A percentile compares a stretch with the other conserved stretches of the same genome.
Conservation (phyloP, 2,329 filamentous ascomycete genomes). For the Diplodia corticola region DNA sequence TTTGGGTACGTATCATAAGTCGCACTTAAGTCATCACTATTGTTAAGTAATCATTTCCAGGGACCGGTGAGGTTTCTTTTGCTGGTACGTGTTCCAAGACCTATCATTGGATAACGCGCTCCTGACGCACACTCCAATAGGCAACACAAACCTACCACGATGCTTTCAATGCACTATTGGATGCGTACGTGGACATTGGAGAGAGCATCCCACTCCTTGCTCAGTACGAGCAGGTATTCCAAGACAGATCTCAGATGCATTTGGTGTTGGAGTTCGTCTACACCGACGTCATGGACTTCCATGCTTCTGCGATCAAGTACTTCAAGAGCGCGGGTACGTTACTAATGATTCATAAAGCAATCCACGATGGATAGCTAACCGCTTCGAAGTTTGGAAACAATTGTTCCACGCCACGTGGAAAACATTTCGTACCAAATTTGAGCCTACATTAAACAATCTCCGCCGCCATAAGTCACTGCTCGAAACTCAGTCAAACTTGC, state of each 20-base stretch:
- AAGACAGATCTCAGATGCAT: constrained; percentile 33
- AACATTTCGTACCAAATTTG: constrained; percentile 26
- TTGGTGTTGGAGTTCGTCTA: constrained; percentile 39
- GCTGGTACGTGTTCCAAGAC: neutral
- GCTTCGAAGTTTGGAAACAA: constrained; percentile 29
- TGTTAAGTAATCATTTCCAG: neutral
- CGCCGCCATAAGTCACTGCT: constrained; percentile 26
- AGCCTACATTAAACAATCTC: constrained; percentile 28
- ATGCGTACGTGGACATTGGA: constrained; percentile 43
- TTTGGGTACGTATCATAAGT: constrained; percentile 29
- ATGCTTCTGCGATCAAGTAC: constrained; percentile 35
- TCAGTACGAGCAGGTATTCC: constrained; percentile 37
- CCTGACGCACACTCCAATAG: neutral
- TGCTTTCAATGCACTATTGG: constrained; percentile 40
- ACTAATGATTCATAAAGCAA: constrained; percentile 9
- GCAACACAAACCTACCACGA: constrained; percentile 25
- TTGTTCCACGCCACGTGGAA: constrained; percentile 32
- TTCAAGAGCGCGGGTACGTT: constrained; percentile 29
- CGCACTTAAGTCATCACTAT: too few relatives aligned
- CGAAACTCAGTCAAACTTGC: constrained; percentile 26
- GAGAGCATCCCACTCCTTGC: constrained; percentile 41
- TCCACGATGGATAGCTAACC: neutral
- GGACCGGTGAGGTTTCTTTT: neutral
- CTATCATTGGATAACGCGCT: neutral
- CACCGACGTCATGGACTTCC: constrained; percentile 44